These are phyloP conservation scores for Xylaria digitata DNA, from an alignment of 2,329 filamentous ascomycete genomes.

Conservation along the genomic window DNA sequence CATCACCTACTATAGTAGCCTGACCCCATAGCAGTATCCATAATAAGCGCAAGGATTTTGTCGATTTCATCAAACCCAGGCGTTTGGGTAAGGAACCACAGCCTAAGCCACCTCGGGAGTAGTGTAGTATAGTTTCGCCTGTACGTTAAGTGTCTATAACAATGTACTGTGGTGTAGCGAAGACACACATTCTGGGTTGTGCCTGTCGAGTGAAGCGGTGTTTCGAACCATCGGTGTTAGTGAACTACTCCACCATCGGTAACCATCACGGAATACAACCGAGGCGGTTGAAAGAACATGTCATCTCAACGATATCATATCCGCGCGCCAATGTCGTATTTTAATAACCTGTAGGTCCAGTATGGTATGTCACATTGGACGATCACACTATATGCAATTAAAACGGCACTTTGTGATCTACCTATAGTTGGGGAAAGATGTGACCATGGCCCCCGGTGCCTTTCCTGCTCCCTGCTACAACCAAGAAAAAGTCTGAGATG, in stretches of 20 bases:
- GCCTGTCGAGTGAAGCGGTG: conserved; percentile 33
- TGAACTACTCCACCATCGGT: conserved; percentile 37
- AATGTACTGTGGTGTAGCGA: too few species aligned
- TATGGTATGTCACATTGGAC: conserved; percentile 41
- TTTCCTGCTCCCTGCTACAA: conserved; percentile 8
- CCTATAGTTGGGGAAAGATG: conserved; percentile 20
- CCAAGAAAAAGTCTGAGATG: conserved; percentile 11
- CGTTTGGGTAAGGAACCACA: conserved; percentile 48
- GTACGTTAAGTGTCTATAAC: conserved; percentile 31
- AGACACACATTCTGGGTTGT: conserved; percentile 15
- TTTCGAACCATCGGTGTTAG: conserved; percentile 33
- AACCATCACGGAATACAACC: conserved; percentile 37
- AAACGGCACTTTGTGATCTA: conserved; percentile 33
- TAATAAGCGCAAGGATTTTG: conserved; percentile 46
- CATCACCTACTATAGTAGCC: conserved; percentile 17
- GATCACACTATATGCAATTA: conserved; percentile 39
- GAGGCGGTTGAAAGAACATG: conserved; percentile 30
- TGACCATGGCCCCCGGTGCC: conserved; percentile 16
- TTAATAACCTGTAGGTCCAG: conserved; percentile 26
- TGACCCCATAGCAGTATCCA: conserved; percentile 28
- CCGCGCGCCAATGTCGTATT: conserved; percentile 33
- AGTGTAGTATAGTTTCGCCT: conserved; percentile 32
- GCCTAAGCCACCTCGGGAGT: conserved; percentile 46
- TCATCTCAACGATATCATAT: conserved; percentile 33
- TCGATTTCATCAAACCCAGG: conserved; percentile 46